Conservation (phyloP, 345 rosid species). For the Sonneratia caseolaris region DNA sequence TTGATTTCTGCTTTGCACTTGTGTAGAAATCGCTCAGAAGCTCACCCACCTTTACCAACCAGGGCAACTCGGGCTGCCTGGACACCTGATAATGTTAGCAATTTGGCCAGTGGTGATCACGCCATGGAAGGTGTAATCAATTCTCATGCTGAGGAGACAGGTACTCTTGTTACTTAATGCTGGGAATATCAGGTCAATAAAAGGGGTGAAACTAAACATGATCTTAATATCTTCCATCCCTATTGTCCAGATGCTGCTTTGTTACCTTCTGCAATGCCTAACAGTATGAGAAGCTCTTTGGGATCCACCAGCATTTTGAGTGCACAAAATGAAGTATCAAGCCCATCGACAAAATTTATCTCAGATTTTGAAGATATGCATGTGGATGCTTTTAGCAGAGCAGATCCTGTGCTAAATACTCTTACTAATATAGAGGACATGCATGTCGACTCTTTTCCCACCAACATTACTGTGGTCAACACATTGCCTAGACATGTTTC, state of each 20-base stretch:
- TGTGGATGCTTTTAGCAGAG: constrained; percentile 1
- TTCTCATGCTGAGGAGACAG: constrained; percentile 14
- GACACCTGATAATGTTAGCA: constrained; percentile 29
- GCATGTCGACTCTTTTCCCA: constrained; percentile 4
- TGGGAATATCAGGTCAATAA: not conserved
- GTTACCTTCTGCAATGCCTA: constrained; percentile 22
- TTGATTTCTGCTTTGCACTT: constrained; percentile 4
- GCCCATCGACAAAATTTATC: constrained; percentile 10
- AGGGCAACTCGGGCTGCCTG: constrained; percentile 90
- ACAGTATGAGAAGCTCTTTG: constrained; percentile 22
- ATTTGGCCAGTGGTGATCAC: constrained; percentile 26
- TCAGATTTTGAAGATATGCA: constrained; percentile 18
- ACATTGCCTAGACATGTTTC: not conserved
- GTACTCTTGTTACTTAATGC: constrained; percentile 4
- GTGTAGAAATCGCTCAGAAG: constrained; percentile 55
- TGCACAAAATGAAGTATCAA: constrained; percentile 8
- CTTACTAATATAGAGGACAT: constrained; percentile 1
- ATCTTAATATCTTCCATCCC: not conserved
- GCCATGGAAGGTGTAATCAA: constrained; percentile 22
- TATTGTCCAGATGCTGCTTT: constrained; percentile 26
- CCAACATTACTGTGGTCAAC: not conserved
- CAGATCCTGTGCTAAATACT: not conserved
- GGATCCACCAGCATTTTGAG: constrained; percentile 20
- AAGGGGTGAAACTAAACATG: not conserved
- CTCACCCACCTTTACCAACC: constrained; percentile 52